Conservation (phyloP, 108 stramenopile species). For the Asterionellopsis glacialis region DNA sequence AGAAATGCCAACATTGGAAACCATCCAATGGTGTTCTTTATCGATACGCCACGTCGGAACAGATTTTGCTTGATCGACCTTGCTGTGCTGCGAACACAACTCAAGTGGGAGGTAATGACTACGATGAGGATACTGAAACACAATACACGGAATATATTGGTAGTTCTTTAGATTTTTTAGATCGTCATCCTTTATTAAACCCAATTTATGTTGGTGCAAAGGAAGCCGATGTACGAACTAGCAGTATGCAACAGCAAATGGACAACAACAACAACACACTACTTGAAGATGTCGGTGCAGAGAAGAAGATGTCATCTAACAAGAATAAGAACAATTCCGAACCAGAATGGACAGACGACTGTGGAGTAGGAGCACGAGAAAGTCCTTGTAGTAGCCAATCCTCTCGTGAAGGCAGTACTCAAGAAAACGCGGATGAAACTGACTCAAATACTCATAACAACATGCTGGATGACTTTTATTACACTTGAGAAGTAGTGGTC, state of each 20-base stretch:
- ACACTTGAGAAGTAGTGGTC: no score
- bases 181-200: background rate
- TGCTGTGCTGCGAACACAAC: conserved; percentile 1
- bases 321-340: no score
- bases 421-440: no score
- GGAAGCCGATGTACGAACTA: background rate
- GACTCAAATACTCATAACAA: no score
- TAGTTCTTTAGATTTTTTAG: conserved; percentile 12
- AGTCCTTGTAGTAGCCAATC: no score
- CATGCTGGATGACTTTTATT: no score
- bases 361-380: no score
- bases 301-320: no score
- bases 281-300: no score
- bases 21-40: conserved; percentile 16
- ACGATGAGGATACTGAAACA: conserved; percentile 3
- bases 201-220: background rate
- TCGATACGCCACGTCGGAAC: conserved; percentile 16
- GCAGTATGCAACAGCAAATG: background rate
- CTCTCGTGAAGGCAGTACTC: no score
- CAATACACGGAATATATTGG: conserved; percentile 13
- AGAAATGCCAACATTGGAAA: no score
- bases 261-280: background rate
- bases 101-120: background rate
- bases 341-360: no score
- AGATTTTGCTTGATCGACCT: conserved; percentile 2